Evolutionary conservation across 768 basidiomycete species (phyloP).

Genomic region (Terana coerulea): DNA sequence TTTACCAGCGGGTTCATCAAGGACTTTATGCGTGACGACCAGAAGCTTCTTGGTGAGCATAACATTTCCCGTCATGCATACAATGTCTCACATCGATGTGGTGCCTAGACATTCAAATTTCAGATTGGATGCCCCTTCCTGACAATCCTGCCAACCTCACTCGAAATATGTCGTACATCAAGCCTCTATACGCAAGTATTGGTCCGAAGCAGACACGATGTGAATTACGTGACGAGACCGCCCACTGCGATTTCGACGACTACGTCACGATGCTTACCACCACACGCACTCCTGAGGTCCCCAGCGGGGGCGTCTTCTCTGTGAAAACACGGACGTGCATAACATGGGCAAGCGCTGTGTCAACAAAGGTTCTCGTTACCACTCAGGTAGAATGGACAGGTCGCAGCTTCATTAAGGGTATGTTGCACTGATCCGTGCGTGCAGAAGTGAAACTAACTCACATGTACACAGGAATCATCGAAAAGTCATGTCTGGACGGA

Average conservation of each 20-base stretch:
- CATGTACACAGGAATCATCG: conserved; percentile 73
- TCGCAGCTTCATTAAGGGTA: conserved; percentile 94
- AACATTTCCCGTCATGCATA: too few relatives aligned
- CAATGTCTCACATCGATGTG: background rate
- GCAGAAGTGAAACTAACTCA: background rate
- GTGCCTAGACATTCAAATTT: conserved; percentile 82
- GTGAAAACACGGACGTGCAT: conserved; percentile 95
- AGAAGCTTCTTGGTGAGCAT: conserved; percentile 83
- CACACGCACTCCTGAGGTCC: conserved; percentile 91
- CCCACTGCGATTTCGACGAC: conserved; percentile 78
- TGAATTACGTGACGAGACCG: conserved; percentile 85
- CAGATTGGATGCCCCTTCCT: conserved; percentile 82
- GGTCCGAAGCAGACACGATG: conserved; percentile 97
- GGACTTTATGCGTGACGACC: conserved; percentile 86
- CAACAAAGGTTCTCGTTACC: conserved; percentile 79
- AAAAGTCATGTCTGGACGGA: conserved; percentile 86
- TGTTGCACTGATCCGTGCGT: conserved; percentile 9
- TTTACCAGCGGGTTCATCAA: conserved; percentile 96
- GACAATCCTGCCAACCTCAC: conserved; percentile 66
- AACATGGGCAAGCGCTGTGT: conserved; percentile 84
- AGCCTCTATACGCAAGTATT: conserved; percentile 80
- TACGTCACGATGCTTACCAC: conserved; percentile 83
- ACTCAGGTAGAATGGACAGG: conserved; percentile 96
- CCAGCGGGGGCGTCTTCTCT: conserved; percentile 86
- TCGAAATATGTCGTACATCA: conserved; percentile 95